phyloP scores from a whole-genome alignment of 2,329 filamentous ascomycete species.

The Aspergillus caelatus region DNA sequence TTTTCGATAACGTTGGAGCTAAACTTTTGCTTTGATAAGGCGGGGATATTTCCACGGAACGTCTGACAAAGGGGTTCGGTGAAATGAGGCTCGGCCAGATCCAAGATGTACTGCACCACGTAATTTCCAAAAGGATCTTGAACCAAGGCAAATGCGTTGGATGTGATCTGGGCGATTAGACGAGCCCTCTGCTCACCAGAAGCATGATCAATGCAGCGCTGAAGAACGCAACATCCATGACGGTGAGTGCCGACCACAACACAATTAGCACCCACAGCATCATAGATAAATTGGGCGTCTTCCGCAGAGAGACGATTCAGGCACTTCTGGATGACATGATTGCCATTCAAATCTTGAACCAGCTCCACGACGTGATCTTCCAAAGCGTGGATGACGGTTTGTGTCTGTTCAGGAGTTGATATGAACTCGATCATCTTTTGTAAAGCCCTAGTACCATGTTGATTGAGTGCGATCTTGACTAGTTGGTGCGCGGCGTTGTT shows the following conservation, averaged over 20 bases:
- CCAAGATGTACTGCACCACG: conserved; percentile 97
- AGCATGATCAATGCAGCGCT: conserved; percentile 97
- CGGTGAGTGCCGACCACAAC: conserved; percentile 93
- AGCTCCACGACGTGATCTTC: conserved; percentile 84
- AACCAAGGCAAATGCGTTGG: conserved; percentile 83
- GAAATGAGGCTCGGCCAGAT: conserved; percentile 83
- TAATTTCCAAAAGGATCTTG: conserved; percentile 99
- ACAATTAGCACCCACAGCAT: conserved; percentile 84
- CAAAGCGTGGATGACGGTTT: conserved; percentile 84
- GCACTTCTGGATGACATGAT: conserved; percentile 99
- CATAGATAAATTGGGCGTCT: conserved; percentile 95
- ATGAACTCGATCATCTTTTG: conserved; percentile 99
- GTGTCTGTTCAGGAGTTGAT: conserved; percentile 79
- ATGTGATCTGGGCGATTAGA: conserved; percentile 83
- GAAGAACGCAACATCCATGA: conserved; percentile 95
- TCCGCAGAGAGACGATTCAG: conserved; percentile 85
- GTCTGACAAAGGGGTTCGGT: conserved; percentile 84
- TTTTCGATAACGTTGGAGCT: conserved; percentile 99
- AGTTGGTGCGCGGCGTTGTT: conserved; percentile 85
- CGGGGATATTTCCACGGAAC: conserved; percentile 72
- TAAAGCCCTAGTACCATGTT: conserved; percentile 92
- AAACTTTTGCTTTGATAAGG: conserved; percentile 93
- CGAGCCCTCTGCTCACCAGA: conserved; percentile 85
- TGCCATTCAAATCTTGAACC: conserved; percentile 96
- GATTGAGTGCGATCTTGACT: conserved; percentile 91